These are phyloP conservation scores for Trebouxia sp. DNA, from an alignment of 139 green algal genomes.

Conservation along the genomic window DNA sequence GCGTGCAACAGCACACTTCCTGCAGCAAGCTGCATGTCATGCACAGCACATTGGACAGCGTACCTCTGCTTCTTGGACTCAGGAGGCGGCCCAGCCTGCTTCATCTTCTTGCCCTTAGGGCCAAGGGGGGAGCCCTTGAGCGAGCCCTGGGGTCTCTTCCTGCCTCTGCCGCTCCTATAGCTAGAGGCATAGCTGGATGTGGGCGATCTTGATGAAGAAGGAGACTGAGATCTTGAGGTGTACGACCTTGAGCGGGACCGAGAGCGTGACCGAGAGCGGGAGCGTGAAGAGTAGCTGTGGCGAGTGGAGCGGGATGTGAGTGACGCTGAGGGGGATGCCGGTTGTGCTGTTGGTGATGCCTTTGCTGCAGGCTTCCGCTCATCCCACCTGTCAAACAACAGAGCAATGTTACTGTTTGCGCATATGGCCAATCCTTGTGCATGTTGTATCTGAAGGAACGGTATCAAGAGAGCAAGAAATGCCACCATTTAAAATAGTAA, in stretches of 20 bases:
- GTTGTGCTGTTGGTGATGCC: neutral
- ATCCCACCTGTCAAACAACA: conserved; percentile 9
- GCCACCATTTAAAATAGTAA: too few species aligned
- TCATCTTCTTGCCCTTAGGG: conserved; percentile 10
- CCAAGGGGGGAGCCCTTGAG: neutral
- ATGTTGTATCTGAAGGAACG: too few species aligned
- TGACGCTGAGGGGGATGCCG: neutral
- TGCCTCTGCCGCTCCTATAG: neutral
- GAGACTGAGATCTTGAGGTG: too few species aligned
- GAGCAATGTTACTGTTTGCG: too few species aligned
- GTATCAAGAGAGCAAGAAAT: too few species aligned
- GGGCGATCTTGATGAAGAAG: neutral
- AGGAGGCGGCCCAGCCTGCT: neutral
- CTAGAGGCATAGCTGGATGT: neutral
- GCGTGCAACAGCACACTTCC: too few species aligned
- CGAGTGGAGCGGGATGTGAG: neutral
- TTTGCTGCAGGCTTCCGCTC: neutral
- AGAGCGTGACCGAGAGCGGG: neutral
- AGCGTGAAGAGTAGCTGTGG: conserved; percentile 1
- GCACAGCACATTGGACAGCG: too few species aligned
- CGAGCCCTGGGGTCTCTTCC: too few species aligned
- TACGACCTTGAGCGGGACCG: neutral
- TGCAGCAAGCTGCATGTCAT: too few species aligned
- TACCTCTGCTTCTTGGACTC: conserved; percentile 3
- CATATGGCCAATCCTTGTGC: too few species aligned